Base-by-base conservation (phyloP, 805 yeast species). In the Kazachstania africana region DNA sequence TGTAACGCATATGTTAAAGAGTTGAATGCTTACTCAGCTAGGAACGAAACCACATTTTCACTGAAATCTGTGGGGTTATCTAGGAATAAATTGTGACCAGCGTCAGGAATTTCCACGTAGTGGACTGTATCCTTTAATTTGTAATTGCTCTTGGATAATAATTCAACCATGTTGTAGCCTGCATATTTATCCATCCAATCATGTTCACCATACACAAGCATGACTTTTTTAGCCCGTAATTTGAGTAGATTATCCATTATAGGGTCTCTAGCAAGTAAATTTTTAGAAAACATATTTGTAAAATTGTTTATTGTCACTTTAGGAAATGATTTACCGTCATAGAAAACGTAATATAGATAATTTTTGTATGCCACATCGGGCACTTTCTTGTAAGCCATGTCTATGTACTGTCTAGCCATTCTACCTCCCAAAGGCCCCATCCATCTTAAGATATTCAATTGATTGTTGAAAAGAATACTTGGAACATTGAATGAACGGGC, bases 11-110 rank as follows among this genome's bases (percentile, higher is more conserved):
- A n/a, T n/a, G n/a, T n/a, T n/a, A n/a, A n/a, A n/a, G n/a, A n/a
- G n/a, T n/a, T n/a, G n/a, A n/a, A n/a, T n/a, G n/a, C n/a, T n/a
- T n/a, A n/a, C n/a, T n/a, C n/a, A n/a, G n/a, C n/a, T n/a, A 23
- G 25, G 25, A 23, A 23, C 6, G 6, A 9, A 8, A 23, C n/a
- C 6, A 23, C n/a, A 9, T n/a, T 23, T 19, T 10, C 10, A 10
- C 10, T 71, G 47, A 80, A 82, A 20, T 44, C 62, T 10, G 47
- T 39, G 15, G 68, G 64, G 40, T 79, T 78, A 45, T 82, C 93
- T 35, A 82, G 57, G 42, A 79, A 80, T 9, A 82, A 47, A 47
- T 82, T 87, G 50, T 82, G 94, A 1, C 94, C 93, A 6, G 80
- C 70, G 35, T 72, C 60, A 8, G 55, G 50, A 3, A 55, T 44